Percentiles rank a stretch among this genome's conserved stretches.
phyloP scores from a whole-genome alignment of 352 stramenopile species.

The Bremia lactucae region DNA sequence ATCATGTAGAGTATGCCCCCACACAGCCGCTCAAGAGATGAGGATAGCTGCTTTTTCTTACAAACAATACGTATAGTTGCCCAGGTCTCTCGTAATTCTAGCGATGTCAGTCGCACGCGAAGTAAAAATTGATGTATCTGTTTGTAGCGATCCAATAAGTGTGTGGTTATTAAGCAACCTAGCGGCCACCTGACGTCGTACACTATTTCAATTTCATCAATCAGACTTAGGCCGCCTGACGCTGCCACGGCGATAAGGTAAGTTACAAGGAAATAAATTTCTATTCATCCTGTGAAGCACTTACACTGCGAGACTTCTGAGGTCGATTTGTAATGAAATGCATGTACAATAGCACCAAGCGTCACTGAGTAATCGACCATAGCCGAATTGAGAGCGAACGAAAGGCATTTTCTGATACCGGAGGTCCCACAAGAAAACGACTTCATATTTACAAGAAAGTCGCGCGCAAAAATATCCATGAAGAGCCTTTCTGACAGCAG shows the following conservation, averaged over 20 bases:
- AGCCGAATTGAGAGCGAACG: conserved; percentile 36
- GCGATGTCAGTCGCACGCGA: conserved; percentile 27
- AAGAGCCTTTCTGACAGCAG: conserved; percentile 66
- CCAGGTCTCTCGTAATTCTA: conserved; percentile 37
- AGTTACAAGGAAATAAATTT: too few species aligned
- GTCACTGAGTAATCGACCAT: conserved; percentile 43
- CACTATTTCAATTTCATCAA: conserved; percentile 32
- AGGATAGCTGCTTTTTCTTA: conserved; percentile 4
- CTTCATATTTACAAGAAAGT: conserved; percentile 37
- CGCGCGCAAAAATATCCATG: conserved; percentile 57
- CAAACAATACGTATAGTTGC: conserved; percentile 19
- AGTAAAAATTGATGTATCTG: conserved; percentile 37
- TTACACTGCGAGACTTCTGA: conserved; percentile 31
- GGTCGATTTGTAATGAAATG: conserved; percentile 40
- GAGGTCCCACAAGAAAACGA: conserved; percentile 36
- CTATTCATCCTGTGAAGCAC: not conserved
- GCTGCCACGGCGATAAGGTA: conserved; percentile 13
- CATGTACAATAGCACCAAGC: conserved; percentile 11
- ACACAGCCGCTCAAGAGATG: conserved; percentile 16
- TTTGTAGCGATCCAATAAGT: conserved; percentile 25
- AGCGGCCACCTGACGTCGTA: conserved; percentile 41
- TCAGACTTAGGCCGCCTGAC: conserved; percentile 26
- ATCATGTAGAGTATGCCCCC: conserved; percentile 29
- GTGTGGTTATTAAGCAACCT: conserved; percentile 31
- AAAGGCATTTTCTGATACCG: conserved; percentile 33